phyloP scores from a whole-genome alignment of 306 rosid species.

The Prunus campanulata region DNA sequence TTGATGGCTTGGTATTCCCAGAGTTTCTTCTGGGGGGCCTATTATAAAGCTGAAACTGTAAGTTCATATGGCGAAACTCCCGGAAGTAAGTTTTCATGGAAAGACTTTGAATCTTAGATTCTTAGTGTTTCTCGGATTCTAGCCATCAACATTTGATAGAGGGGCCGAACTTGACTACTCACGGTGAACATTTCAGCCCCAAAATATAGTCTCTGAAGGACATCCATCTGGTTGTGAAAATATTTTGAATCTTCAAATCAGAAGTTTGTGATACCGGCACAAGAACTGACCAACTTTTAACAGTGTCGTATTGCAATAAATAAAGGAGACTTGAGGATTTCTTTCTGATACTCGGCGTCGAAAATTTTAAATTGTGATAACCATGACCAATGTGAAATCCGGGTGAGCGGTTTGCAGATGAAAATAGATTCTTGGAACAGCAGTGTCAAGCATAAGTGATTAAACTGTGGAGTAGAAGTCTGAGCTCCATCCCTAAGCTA shows the following conservation, averaged over 20 bases:
- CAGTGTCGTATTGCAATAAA: not conserved
- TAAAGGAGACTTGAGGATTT: constrained; percentile 4
- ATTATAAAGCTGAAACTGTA: constrained; percentile 22
- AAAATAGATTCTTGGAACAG: not conserved
- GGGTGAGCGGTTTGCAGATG: not conserved
- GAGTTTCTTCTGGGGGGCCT: constrained; percentile 16
- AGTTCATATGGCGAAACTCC: constrained; percentile 14
- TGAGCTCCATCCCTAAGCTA: not conserved
- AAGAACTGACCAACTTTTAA: not conserved
- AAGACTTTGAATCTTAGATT: not conserved
- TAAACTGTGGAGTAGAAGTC: not conserved
- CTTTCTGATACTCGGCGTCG: not conserved
- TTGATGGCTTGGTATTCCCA: constrained; percentile 12
- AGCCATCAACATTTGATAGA: constrained; percentile 18
- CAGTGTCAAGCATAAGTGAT: constrained; percentile 4
- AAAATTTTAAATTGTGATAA: not conserved
- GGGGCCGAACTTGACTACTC: not conserved
- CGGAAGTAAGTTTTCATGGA: constrained; percentile 12
- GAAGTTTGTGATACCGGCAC: not conserved
- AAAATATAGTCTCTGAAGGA: not conserved
- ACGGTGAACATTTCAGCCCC: constrained; percentile 8
- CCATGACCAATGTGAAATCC: constrained; percentile 1
- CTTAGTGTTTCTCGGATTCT: constrained; percentile 19
- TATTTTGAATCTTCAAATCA: constrained; percentile 1
- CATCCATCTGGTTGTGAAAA: not conserved